A percentile compares a stretch with the other conserved stretches of the same genome.
Conservation (phyloP, 306 rosid species). For the Inga laurina region DNA sequence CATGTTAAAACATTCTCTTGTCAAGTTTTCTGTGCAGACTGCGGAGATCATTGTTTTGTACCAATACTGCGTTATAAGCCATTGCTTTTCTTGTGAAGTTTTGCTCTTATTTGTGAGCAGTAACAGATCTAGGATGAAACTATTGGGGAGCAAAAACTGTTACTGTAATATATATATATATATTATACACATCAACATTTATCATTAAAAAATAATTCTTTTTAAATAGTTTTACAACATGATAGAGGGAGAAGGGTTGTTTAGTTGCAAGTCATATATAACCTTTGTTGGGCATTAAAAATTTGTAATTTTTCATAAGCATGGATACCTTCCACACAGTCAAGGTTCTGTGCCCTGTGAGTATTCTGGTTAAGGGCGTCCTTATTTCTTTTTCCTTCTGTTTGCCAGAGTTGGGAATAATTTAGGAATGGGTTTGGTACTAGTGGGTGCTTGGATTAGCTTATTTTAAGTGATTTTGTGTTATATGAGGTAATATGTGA, state of each 20-base stretch:
- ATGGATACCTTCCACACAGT: not conserved
- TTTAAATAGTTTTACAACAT: not conserved
- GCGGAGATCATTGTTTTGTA: conserved; percentile 1
- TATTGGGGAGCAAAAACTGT: not conserved
- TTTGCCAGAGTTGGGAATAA: not conserved
- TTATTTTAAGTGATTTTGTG: too few species aligned
- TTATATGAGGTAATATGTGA: too few species aligned
- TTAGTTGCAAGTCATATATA: not conserved
- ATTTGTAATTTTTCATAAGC: not conserved
- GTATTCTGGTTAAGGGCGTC: not conserved
- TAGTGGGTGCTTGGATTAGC: too few species aligned
- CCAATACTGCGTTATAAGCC: not conserved
- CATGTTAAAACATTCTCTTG: not conserved
- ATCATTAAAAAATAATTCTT: not conserved
- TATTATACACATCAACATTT: not conserved
- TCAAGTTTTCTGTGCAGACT: not conserved
- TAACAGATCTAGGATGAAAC: not conserved
- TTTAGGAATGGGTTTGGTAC: not conserved
- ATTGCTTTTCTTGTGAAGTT: not conserved
- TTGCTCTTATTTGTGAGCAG: not conserved
- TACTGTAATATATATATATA: not conserved
- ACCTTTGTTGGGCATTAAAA: not conserved
- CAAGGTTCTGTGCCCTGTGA: not conserved
- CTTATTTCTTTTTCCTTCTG: not conserved
- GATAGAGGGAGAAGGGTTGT: not conserved